Evolutionary conservation across 2,329 filamentous ascomycete species (phyloP), one percentile per base, ranked within the genome.

Genomic region (Cyphellophora attinorum): DNA sequence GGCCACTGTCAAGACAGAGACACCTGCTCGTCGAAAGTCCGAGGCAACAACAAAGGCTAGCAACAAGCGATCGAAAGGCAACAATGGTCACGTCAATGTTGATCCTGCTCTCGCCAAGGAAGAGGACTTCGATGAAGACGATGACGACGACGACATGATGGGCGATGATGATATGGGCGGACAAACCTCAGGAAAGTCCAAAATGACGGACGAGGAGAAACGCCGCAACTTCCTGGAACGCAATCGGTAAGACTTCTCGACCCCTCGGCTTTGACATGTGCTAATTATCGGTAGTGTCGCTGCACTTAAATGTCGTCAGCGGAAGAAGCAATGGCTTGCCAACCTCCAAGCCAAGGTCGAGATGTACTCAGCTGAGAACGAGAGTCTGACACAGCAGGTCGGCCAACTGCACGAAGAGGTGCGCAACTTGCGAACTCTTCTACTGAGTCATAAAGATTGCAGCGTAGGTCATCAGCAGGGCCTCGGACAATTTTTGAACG

Each of bases 201-300:
- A 94, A 67, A 93, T 95, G 85, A 95, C 88, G 0, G 91, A 96
- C 37, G 91, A 96, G 54, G 91, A 98, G 65, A 98, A 98, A 68
- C 75, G 91, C 27, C 94, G 93, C 65, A 98, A 96, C 57, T 98
- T 98, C 59, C 68, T 98, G 2, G 91, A 98, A 55, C 74, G 91
- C 17, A 98, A 98, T 59, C 79, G 89, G 89, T 93, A 76, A 51
- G 76, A 64, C 31, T 17, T 8, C 12, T 34, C 28, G 6, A 28
- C 11, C 19, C 6, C 31, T 5, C 17, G 3, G 6, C 11, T 13
- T 33, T 23, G n/a, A 34, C 31, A 8, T 15, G 18, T 11, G 11
- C 55, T 62, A 45, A 61, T 39, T 37, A 16, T 27, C 18, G 15
- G 14, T 46, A 95, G 91, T 55, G 86, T 98, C 46, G 91, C 91